These are phyloP conservation scores for Sclerotinia minor DNA, from an alignment of 2,329 filamentous ascomycete species.

Conservation along the genomic window DNA sequence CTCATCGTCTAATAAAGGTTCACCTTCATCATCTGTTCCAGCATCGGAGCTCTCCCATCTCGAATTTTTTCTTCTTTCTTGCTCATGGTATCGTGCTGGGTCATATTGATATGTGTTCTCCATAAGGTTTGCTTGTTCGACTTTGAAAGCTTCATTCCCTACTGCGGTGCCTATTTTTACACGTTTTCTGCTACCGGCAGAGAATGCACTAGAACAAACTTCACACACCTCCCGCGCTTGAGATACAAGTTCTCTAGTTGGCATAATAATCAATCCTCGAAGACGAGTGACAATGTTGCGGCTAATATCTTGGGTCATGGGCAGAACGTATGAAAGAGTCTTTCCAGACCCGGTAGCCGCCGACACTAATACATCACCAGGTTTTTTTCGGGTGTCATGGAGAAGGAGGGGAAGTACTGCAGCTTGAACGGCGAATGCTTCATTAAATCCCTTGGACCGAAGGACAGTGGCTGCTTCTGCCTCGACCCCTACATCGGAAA, in stretches of 20 bases:
- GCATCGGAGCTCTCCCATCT: slow-evolving; percentile 51
- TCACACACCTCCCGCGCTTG: slow-evolving; percentile 82
- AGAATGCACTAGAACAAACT: slow-evolving; percentile 64
- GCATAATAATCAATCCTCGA: slow-evolving; percentile 80
- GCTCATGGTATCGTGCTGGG: slow-evolving; percentile 56
- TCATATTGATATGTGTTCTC: slow-evolving; percentile 68
- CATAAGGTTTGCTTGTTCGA: slow-evolving; percentile 63
- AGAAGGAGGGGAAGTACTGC: slow-evolving; percentile 78
- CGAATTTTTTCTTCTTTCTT: slow-evolving; percentile 44
- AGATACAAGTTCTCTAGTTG: slow-evolving; percentile 84
- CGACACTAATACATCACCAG: slow-evolving; percentile 83
- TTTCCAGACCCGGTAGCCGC: slow-evolving; percentile 96
- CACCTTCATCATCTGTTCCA: slow-evolving; percentile 46
- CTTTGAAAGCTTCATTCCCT: slow-evolving; percentile 72
- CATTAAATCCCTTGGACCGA: slow-evolving; percentile 64
- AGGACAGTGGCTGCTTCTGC: slow-evolving; percentile 62
- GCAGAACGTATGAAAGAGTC: slow-evolving; percentile 86
- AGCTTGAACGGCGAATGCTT: slow-evolving; percentile 78
- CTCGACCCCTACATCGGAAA: slow-evolving; percentile 64
- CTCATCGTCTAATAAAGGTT: slow-evolving; percentile 42
- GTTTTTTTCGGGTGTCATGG: slow-evolving; percentile 58
- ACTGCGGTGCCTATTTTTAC: slow-evolving; percentile 80
- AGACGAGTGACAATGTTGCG: slow-evolving; percentile 64
- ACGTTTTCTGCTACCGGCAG: slow-evolving; percentile 58
- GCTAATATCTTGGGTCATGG: slow-evolving; percentile 76